Conservation (phyloP, 306 rosid species). For the Cicer arietinum region DNA sequence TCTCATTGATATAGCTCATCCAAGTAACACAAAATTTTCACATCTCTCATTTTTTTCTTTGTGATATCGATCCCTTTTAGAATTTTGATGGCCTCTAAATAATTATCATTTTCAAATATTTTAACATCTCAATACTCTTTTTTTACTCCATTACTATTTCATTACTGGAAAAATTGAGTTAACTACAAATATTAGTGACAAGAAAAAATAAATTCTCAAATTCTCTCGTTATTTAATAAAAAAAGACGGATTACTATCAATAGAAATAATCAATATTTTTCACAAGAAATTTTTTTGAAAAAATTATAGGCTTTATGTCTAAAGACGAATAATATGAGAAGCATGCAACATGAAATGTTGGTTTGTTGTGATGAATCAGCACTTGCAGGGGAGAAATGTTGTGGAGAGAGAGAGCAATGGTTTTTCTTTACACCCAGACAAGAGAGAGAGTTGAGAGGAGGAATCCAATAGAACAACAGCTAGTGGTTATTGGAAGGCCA, state of each 20-base stretch:
- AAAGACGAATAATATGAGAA: too few relatives aligned
- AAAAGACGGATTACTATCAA: too few relatives aligned
- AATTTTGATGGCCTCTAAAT: neutral
- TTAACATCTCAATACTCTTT: too few relatives aligned
- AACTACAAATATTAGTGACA: too few relatives aligned
- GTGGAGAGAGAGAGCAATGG: constrained; percentile 84
- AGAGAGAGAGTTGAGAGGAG: constrained; percentile 79
- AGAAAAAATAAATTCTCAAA: too few relatives aligned
- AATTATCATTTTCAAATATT: neutral
- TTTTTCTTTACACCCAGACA: constrained; percentile 79
- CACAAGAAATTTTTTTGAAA: too few relatives aligned
- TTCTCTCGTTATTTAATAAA: too few relatives aligned
- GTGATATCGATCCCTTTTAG: neutral
- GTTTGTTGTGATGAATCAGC: constrained; percentile 43
- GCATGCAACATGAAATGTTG: too few relatives aligned
- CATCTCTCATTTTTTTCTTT: neutral
- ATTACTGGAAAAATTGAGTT: too few relatives aligned
- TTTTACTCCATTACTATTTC: too few relatives aligned
- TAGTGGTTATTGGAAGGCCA: constrained; percentile 92
- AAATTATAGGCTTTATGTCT: too few relatives aligned
- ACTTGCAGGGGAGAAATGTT: constrained; percentile 67
- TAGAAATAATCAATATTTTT: too few relatives aligned
- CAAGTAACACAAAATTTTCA: constrained; percentile 47
- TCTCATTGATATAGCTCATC: constrained; percentile 65
- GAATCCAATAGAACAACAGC: constrained; percentile 75